Conservation (phyloP, 805 yeast genomes). For the Candida cerambycidarum region DNA sequence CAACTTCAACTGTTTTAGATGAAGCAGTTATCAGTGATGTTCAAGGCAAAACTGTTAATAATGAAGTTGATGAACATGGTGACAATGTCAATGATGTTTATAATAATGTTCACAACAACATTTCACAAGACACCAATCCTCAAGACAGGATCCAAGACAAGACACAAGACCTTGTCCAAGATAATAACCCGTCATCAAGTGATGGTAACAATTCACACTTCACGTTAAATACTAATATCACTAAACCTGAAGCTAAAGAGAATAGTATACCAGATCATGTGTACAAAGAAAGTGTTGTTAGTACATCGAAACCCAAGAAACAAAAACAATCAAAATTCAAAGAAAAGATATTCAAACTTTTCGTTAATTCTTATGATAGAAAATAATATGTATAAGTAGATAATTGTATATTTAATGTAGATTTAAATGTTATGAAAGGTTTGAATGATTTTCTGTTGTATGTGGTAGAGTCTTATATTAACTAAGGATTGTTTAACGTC, state of each 20-base stretch:
- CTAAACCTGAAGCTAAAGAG: not conserved
- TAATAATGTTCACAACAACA: too few relatives aligned
- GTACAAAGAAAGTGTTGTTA: slow-evolving; percentile 3
- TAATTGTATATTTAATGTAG: slow-evolving; percentile 2
- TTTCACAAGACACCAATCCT: too few relatives aligned
- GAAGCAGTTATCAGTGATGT: too few relatives aligned
- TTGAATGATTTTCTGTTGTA: not conserved
- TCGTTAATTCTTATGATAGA: slow-evolving; percentile 28
- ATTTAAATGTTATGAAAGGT: not conserved
- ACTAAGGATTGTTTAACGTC: slow-evolving; percentile 1
- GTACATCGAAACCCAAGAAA: slow-evolving; percentile 10
- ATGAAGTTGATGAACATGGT: too few relatives aligned
- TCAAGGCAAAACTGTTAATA: too few relatives aligned
- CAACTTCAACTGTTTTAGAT: too few relatives aligned
- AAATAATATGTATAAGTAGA: not conserved
- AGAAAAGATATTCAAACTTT: slow-evolving; percentile 28
- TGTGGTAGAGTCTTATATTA: not conserved
- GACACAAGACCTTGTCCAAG: too few relatives aligned
- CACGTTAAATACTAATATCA: slow-evolving; percentile 9
- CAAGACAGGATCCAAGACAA: too few relatives aligned
- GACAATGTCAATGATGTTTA: too few relatives aligned
- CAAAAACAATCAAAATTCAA: slow-evolving; percentile 18
- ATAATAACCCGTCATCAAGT: slow-evolving; percentile 4
- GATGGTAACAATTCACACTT: not conserved
- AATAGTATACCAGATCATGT: not conserved